Conservation (phyloP, 306 rosid species). For the Purshia tridentata region DNA sequence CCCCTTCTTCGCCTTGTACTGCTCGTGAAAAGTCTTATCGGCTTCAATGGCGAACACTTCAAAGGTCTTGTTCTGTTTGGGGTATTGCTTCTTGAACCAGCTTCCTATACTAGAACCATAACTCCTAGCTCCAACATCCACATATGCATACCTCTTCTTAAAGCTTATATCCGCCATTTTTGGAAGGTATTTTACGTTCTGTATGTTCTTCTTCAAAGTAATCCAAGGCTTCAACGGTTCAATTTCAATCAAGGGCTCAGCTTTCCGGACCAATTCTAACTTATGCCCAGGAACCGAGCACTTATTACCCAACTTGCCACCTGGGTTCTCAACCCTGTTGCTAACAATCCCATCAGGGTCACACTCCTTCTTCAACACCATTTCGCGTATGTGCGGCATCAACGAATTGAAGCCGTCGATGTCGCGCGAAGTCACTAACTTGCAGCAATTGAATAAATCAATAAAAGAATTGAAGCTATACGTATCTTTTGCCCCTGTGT, state of each 20-base stretch:
- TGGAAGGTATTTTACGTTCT: conserved; percentile 73
- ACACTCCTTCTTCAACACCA: conserved; percentile 64
- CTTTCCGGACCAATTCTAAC: conserved; percentile 58
- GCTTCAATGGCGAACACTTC: conserved; percentile 93
- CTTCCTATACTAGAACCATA: conserved; percentile 94
- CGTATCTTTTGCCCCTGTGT: conserved; percentile 68
- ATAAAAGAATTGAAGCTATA: conserved; percentile 90
- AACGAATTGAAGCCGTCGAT: conserved; percentile 62
- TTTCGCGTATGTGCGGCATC: conserved; percentile 65
- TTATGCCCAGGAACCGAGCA: conserved; percentile 75
- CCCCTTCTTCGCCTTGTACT: conserved; percentile 73
- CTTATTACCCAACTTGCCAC: conserved; percentile 39
- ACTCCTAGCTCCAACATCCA: conserved; percentile 95
- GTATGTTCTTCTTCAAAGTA: conserved; percentile 73
- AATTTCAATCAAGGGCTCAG: conserved; percentile 68
- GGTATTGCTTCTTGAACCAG: conserved; percentile 97
- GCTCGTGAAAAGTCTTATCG: conserved; percentile 71
- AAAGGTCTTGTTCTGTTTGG: conserved; percentile 90
- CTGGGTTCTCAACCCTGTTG: conserved; percentile 25
- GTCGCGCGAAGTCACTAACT: conserved; percentile 57
- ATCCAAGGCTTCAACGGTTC: conserved; percentile 97
- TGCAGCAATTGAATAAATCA: conserved; percentile 77
- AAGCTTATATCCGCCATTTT: conserved; percentile 87
- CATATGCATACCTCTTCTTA: conserved; percentile 74
- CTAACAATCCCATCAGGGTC: conserved; percentile 15